A percentile compares a stretch with the other conserved stretches of the same genome.
Conservation (phyloP, 2,329 filamentous ascomycete species). For the Endothia cerciana region DNA sequence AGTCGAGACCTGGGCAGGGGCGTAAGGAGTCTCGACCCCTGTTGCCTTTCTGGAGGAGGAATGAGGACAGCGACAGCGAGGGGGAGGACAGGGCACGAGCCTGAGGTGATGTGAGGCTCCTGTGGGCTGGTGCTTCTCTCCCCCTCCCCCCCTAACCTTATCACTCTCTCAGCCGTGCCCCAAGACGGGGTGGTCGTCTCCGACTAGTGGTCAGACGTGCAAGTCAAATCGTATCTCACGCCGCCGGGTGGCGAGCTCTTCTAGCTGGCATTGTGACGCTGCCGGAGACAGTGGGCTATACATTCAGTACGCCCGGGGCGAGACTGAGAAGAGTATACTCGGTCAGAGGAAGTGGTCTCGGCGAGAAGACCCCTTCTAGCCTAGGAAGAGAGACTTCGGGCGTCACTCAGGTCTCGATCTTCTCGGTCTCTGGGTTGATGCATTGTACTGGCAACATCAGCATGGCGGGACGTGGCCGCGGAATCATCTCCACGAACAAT, state of each 20-base stretch:
- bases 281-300: no score
- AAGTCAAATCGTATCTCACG: background rate
- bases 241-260: no score
- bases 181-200: background rate
- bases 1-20: background rate
- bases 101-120: background rate
- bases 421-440: background rate
- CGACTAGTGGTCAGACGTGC: background rate
- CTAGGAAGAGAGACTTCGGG: background rate
- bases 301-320: no score
- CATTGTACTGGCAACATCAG: background rate
- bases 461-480: background rate
- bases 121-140: background rate
- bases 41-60: constrained; percentile 26
- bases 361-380: background rate
- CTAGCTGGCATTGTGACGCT: no score
- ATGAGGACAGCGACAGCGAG: constrained; percentile 26
- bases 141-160: no score
- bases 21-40: constrained; percentile 8
- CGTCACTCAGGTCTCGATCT: background rate
- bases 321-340: background rate
- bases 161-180: background rate
- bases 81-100: background rate
- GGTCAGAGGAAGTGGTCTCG: background rate
- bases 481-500: background rate